Evolutionary conservation across 2,329 filamentous ascomycete species (phyloP), one percentile per base, ranked within the genome.

Genomic region (Microascus cirrosus): DNA sequence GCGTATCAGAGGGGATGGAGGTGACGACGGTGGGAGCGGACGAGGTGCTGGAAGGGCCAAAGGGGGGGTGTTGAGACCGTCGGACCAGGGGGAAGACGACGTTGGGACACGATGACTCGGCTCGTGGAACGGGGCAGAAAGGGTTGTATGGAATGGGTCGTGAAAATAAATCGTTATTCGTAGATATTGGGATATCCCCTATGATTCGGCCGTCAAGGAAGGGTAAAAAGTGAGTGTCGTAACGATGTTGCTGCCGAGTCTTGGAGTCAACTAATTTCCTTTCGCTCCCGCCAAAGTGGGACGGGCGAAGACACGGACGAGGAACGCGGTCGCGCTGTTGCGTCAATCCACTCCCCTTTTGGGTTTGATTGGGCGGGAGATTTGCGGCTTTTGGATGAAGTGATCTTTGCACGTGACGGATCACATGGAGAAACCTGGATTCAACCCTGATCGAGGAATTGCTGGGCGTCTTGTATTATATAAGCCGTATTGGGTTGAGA

Each of bases 361-460:
- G 34, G 55, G 48, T 52, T 57, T 57, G 55, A 57, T 57, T 57
- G 55, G 55, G 48, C 34, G 45, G 55, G 55, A 57, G 39, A 57
- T 57, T 57, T 36, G n/a, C 42, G 22, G 45, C 11, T 22, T 50
- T 24, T 24, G 18, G 45, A 50, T 11, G 45, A 50, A 12, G 15
- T 24, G 22, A 20, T 22, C n/a, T 24, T 24, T 50, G 45, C 45
- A 50, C 45, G 45, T 50, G 45, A 50, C 13, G 4, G 45, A 20
- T 5, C n/a, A 20, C 45, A 50, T 50, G 45, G 20, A 24, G 45
- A 50, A 50, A 24, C 45, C 45, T 22, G 45, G 22, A 22, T 24
- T 50, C 45, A 50, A 24, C 20, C n/a, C 20, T 2, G 45, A 22
- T 22, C n/a, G n/a, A 20, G n/a, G 8, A 50, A 50, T 24, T 8